Conservation (phyloP, 2,329 filamentous ascomycete genomes). For the Talaromyces sp. region DNA sequence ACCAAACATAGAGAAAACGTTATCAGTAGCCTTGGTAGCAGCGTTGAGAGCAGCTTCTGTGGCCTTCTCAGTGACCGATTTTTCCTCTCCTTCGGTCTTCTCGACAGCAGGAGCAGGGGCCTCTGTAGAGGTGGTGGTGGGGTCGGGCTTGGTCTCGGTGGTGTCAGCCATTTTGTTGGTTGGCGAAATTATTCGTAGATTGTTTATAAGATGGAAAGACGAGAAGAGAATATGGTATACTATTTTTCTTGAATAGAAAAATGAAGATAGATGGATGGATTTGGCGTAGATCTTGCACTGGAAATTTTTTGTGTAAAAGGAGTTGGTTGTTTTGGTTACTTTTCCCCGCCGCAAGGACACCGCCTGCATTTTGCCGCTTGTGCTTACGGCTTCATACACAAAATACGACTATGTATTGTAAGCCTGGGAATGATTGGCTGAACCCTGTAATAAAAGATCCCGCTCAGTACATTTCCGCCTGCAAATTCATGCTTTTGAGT, state of each 20-base stretch:
- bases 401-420: not conserved
- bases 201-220: not conserved
- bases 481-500: not conserved
- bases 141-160: slow-evolving; percentile 43
- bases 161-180: slow-evolving; percentile 40
- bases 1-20: slow-evolving; percentile 97
- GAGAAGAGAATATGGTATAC: not conserved
- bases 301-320: slow-evolving; percentile 16
- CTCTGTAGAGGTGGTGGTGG: slow-evolving; percentile 38
- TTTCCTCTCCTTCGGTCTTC: slow-evolving; percentile 32
- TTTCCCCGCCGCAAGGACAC: slow-evolving; percentile 12
- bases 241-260: not conserved
- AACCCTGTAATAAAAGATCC: not conserved
- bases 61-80: slow-evolving; percentile 24
- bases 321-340: slow-evolving; percentile 15
- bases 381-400: not conserved
- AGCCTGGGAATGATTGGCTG: not conserved
- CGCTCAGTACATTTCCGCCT: not conserved
- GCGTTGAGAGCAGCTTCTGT: slow-evolving; percentile 35
- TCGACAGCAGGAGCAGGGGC: slow-evolving; percentile 33
- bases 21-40: slow-evolving; percentile 47
- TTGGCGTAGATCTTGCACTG: slow-evolving; percentile 6
- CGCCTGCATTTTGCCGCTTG: slow-evolving; percentile 6
- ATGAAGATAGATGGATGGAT: slow-evolving; percentile 4
- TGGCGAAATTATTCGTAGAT: not conserved